Conservation (phyloP, 1,284 basidiomycete genomes). For the Tylopilus sp. region DNA sequence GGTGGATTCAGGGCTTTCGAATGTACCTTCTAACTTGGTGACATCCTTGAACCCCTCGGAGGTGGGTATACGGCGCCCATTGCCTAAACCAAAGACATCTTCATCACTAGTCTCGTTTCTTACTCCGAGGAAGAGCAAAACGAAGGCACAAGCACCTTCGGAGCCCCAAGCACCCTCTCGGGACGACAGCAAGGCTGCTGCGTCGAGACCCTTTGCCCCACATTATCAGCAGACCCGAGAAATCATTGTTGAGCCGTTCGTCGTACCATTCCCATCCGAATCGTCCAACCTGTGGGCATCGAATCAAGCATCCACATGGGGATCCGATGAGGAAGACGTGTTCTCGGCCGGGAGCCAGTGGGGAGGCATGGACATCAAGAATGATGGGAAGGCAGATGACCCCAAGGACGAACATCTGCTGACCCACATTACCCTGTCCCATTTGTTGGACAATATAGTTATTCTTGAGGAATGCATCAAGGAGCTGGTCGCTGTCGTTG, state of each 20-base stretch:
- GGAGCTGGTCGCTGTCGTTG: conserved; percentile 84
- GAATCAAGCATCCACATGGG: conserved; percentile 47
- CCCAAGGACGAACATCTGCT: conserved; percentile 30
- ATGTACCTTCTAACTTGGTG: conserved; percentile 18
- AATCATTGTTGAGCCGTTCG: conserved; percentile 68
- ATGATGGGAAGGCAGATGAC: conserved; percentile 27
- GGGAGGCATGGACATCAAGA: conserved; percentile 40
- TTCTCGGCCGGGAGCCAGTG: conserved; percentile 53
- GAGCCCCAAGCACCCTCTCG: conserved; percentile 45
- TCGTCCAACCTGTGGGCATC: conserved; percentile 60
- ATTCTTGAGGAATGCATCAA: conserved; percentile 95
- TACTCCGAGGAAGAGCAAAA: conserved; percentile 66
- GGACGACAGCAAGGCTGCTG: conserved; percentile 40
- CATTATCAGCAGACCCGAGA: conserved; percentile 80
- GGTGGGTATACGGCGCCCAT: conserved; percentile 35
- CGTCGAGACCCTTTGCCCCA: conserved; percentile 74
- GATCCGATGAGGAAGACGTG: conserved; percentile 60
- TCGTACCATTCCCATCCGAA: conserved; percentile 50
- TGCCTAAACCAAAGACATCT: conserved; percentile 52
- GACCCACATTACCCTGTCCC: conserved; percentile 66
- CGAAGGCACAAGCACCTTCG: conserved; percentile 31
- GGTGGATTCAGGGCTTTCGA: conserved; percentile 36
- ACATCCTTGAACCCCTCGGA: conserved; percentile 25
- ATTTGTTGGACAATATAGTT: conserved; percentile 89
- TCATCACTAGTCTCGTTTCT: conserved; percentile 73